These are phyloP conservation scores for Mortierella claussenii DNA, from an alignment of 192 early-diverging fungal species.

Conservation along the genomic window DNA sequence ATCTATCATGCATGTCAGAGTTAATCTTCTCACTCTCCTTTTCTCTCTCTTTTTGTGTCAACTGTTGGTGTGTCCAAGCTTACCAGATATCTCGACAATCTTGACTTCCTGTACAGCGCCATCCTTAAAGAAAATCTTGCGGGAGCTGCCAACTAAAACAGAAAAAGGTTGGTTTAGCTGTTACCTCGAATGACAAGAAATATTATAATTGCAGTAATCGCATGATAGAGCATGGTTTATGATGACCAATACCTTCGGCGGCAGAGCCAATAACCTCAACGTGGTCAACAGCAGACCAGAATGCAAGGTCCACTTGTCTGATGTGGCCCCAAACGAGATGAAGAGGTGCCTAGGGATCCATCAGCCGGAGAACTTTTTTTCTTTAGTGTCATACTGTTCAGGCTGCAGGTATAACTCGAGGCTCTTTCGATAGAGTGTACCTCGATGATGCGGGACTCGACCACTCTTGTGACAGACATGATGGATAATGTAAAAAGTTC, in stretches of 20 bases:
- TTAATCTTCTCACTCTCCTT: not conserved
- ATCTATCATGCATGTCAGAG: constrained; percentile 18
- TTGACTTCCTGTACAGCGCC: constrained; percentile 67
- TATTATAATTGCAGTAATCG: not conserved
- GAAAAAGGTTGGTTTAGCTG: not conserved
- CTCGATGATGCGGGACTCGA: constrained; percentile 37
- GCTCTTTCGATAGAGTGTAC: not conserved
- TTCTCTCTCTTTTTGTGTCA: not conserved
- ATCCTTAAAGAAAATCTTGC: constrained; percentile 63
- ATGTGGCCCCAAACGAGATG: constrained; percentile 41
- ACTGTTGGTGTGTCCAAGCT: not conserved
- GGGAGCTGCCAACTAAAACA: constrained; percentile 57
- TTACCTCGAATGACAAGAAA: not conserved
- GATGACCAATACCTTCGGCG: constrained; percentile 11
- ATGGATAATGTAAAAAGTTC: not conserved
- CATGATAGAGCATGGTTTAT: not conserved
- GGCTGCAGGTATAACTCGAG: no score
- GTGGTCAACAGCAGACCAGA: constrained; percentile 36
- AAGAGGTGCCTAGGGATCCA: constrained; percentile 20
- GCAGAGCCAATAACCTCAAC: constrained; percentile 21
- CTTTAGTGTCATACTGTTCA: not conserved
- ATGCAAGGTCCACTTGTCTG: constrained; percentile 23
- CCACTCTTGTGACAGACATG: constrained; percentile 48
- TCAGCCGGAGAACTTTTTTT: not conserved
- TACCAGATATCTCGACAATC: constrained; percentile 63